Evolutionary conservation across 805 yeast genomes (phyloP).

Genomic region (Metschnikowia chrysomelidarum): DNA sequence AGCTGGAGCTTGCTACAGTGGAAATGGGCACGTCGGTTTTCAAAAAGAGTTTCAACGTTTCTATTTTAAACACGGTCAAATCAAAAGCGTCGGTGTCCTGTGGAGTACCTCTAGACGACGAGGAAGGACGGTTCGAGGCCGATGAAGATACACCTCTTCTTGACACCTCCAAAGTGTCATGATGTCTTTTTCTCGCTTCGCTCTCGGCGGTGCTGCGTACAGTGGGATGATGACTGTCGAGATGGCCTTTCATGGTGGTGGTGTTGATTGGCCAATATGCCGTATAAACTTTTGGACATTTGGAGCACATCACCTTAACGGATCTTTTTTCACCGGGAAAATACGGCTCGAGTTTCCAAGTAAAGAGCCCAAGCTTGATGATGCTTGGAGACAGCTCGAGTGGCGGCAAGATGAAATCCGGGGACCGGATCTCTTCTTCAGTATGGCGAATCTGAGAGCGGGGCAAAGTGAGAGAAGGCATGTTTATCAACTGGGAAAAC

Average conservation of each 20-base stretch:
- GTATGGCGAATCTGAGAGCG: neutral
- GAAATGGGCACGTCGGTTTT: no score
- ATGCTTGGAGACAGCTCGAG: neutral
- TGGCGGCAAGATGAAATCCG: neutral
- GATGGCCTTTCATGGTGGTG: neutral
- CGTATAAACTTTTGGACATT: neutral
- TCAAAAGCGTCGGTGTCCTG: no score
- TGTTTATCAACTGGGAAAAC: no score
- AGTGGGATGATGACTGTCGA: neutral
- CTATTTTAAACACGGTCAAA: no score
- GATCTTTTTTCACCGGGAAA: neutral
- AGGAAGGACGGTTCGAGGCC: no score
- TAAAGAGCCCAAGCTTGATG: neutral
- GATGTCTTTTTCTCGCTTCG: neutral
- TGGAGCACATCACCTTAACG: neutral
- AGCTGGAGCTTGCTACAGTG: neutral
- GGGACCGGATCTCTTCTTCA: neutral
- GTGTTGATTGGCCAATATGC: neutral
- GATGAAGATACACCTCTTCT: no score
- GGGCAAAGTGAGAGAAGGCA: no score
- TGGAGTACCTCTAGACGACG: no score
- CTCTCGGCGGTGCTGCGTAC: no score
- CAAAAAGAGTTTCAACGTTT: no score
- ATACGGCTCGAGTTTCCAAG: neutral
- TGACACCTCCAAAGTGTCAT: no score